Evolutionary conservation across 2,329 filamentous ascomycete genomes (phyloP), one percentile per base, ranked within the genome.

Genomic region (Penicillium vulpinum): DNA sequence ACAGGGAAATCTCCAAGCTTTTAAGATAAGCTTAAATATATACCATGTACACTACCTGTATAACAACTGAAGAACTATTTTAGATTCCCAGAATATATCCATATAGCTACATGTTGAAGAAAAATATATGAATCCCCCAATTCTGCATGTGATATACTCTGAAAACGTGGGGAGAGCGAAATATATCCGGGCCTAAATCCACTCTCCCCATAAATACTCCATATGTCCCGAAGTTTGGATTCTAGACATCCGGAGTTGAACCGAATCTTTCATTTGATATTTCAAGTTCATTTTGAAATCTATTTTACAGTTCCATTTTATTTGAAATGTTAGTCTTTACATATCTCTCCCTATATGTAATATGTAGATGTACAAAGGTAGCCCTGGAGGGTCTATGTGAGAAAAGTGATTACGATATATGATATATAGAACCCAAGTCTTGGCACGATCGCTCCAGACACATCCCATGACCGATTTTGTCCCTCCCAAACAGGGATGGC

Each of bases 401-500:
- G n/a, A n/a, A 46, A 16, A 18, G 10, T 5, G 10, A 43, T 18
- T 43, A 33, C 28, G 22, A 4, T 44, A 44, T 44, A 44, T 44
- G 41, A 44, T 29, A 21, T 49, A 50, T 40, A 33, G 29, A 51
- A 22, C 24, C 31, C 15, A 21, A 38, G n/a, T 35, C 31, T 35
- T 35, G 31, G 31, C 31, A 35, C 21, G 54, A 54, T 38, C 40
- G 51, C 26, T 54, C 61, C 54, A 62, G 48, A 38, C 41, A 38
- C 41, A 61, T 62, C 62, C 57, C 62, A 65, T 65, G 63, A 65
- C 62, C 56, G 57, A 60, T 45, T n/a, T n/a, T 55, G 38, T 52
- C 46, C 28, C 35, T 47, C 51, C 58, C 35, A 41, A 50, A 48
- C 22, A 28, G 46, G 36, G 24, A 46, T 52, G 50, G 28, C 5